phyloP scores from a whole-genome alignment of 2,329 filamentous ascomycete species.

The Ophiobolus disseminans region DNA sequence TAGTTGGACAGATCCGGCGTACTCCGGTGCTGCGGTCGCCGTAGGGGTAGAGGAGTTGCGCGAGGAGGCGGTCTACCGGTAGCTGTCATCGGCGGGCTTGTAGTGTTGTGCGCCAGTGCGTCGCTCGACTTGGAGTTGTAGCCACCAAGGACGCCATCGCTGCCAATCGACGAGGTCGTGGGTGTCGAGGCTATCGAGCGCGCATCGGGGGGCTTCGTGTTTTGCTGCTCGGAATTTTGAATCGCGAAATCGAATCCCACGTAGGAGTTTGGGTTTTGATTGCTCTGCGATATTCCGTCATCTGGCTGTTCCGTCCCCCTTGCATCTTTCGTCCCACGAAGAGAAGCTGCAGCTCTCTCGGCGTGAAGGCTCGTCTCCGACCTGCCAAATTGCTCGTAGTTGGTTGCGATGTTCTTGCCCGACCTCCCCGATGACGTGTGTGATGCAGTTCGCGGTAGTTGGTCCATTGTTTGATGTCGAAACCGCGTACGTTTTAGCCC shows the following conservation, averaged over 20 bases:
- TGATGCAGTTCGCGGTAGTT: constrained; percentile 26
- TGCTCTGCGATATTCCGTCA: constrained; percentile 3
- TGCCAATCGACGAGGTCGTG: constrained; percentile 11
- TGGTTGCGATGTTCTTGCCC: constrained; percentile 10
- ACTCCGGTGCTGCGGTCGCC: constrained; percentile 18
- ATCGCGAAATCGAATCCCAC: constrained; percentile 15
- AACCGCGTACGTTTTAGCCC: not conserved
- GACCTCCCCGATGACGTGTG: constrained; percentile 21
- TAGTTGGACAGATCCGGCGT: constrained; percentile 24
- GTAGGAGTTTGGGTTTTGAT: constrained; percentile 10
- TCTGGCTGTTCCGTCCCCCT: constrained; percentile 7
- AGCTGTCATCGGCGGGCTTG: not conserved
- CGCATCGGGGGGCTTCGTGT: constrained; percentile 6
- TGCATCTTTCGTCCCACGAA: constrained; percentile 17
- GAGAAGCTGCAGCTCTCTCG: constrained; percentile 27
- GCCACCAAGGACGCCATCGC: constrained; percentile 12
- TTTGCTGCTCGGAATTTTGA: constrained; percentile 4
- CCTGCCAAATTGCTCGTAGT: constrained; percentile 31
- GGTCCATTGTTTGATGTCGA: constrained; percentile 36
- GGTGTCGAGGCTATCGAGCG: constrained; percentile 16
- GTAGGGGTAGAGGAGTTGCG: constrained; percentile 22
- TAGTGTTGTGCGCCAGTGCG: constrained; percentile 2
- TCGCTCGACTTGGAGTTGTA: constrained; percentile 6
- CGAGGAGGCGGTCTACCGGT: constrained; percentile 7
- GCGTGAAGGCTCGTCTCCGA: constrained; percentile 26